phyloP scores from a whole-genome alignment of 2,329 filamentous ascomycete species.

The Ophiognomonia clavigignenti-juglandacearum region DNA sequence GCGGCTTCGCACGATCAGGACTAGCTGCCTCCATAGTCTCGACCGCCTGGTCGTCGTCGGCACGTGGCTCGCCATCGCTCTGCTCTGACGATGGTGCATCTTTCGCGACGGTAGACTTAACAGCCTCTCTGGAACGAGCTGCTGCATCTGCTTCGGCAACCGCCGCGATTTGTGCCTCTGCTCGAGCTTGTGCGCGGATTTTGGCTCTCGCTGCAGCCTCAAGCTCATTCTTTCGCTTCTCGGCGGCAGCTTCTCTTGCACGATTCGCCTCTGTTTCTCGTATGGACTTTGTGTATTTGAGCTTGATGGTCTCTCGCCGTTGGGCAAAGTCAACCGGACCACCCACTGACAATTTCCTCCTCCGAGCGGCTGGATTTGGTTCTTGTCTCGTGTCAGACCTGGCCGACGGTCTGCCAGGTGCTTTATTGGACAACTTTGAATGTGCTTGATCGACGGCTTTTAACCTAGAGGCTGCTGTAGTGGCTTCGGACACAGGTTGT shows the following conservation, averaged over 20 bases:
- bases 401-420: constrained; percentile 24
- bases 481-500: constrained; percentile 70
- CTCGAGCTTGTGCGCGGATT: constrained; percentile 29
- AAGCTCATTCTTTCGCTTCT: constrained; percentile 47
- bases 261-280: constrained; percentile 64
- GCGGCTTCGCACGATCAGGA: constrained; percentile 11
- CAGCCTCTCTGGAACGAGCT: constrained; percentile 4
- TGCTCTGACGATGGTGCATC: constrained; percentile 2
- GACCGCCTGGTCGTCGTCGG: constrained; percentile 13
- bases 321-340: constrained; percentile 82
- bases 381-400: constrained; percentile 28
- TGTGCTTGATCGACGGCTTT: constrained; percentile 51
- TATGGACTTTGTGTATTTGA: constrained; percentile 81
- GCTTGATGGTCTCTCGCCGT: constrained; percentile 73
- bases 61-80: constrained; percentile 5
- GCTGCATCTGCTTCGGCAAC: constrained; percentile 19
- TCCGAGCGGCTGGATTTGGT: constrained; percentile 31
- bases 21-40: constrained; percentile 1
- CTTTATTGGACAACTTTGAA: constrained; percentile 39
- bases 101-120: neutral
- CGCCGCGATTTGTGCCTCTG: constrained; percentile 25
- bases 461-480: constrained; percentile 64
- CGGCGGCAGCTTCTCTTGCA: constrained; percentile 47
- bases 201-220: constrained; percentile 41
- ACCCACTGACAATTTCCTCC: constrained; percentile 52